Percentiles rank a stretch among this genome's conserved stretches.
Evolutionary conservation across 306 rosid genomes (phyloP).

Genomic region (Cajanus cajan): DNA sequence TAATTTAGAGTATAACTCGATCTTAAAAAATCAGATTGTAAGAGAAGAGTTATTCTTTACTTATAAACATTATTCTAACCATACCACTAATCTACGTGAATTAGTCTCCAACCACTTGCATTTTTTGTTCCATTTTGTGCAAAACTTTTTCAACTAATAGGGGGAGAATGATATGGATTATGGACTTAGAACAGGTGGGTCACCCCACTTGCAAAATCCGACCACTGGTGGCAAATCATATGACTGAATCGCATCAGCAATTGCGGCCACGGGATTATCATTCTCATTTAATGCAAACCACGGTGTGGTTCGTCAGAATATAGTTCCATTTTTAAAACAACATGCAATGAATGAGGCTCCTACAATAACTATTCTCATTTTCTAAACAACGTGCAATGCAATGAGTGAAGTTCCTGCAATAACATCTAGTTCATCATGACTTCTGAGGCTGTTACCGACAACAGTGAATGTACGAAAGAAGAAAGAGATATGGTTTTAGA

Average conservation of each 20-base stretch:
- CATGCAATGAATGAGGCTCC: slow-evolving; percentile 8
- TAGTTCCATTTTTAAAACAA: slow-evolving; percentile 26
- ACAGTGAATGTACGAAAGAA: background rate
- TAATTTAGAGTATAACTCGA: no score
- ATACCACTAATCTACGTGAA: no score
- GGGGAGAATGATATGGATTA: no score
- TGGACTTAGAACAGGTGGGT: slow-evolving; percentile 7
- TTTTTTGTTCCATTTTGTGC: no score
- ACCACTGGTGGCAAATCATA: slow-evolving; percentile 24
- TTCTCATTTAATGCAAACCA: slow-evolving; percentile 13
- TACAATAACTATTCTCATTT: background rate
- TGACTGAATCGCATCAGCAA: slow-evolving; percentile 26
- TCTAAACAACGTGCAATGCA: background rate
- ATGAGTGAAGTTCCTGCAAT: background rate
- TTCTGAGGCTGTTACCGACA: background rate
- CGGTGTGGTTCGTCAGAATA: slow-evolving; percentile 25
- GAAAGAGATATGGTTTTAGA: background rate
- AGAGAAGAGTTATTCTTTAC: no score
- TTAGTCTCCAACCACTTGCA: no score
- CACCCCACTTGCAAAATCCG: slow-evolving; percentile 21
- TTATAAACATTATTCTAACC: no score
- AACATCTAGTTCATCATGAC: background rate
- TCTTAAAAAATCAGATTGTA: no score
- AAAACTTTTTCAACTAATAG: no score
- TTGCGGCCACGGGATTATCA: slow-evolving; percentile 11